Base-by-base conservation (phyloP, 2,329 filamentous ascomycete genomes). In the Colletotrichum melonis region DNA sequence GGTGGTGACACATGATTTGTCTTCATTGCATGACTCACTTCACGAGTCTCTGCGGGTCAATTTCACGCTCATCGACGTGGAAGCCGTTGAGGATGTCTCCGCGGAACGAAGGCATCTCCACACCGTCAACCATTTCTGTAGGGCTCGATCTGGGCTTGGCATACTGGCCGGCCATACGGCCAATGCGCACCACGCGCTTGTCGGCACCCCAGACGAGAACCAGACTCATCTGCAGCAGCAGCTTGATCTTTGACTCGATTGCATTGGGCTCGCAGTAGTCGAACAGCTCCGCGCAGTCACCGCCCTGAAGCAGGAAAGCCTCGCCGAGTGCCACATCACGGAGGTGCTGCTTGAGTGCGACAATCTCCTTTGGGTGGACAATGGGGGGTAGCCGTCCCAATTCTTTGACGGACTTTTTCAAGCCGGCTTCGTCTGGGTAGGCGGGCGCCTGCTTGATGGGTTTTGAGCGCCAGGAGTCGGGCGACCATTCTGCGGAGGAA, bases 61-160 rank as follows among this genome's bases (percentile, higher is more conserved):
- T 92, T 52, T 89, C 89, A 69, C 97, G 88, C 75, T 95, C 91
- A n/a, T 92, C 90, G 0, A 91, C 85, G 49, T 91, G 89, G 84
- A 92, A 98, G 30, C 96, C 96, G 80, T 99, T 99, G 76, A 99
- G 88, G 74, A 98, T 98, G 78, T 99, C 97, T 19, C 97, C 97
- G 65, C 97, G 89, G 88, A 98, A 99, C 55, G 94, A 97, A 4
- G 94, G 94, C 67, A 98, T 93, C 79, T 95, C 91, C 73, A 91
- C 90, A 64, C 95, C 95, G 76, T 97, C 87, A 63, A 97, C 86
- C 1, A 91, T 89, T 85, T 99, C 97, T 49, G 91, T 95, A 0
- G 96, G 94, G 78, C 93, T 97, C 4, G 95, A 98, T 69, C 97
- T 88, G 2, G 96, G 97, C 85, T 99, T 99, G 35, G 97, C 97